phyloP scores from a whole-genome alignment of 1,284 basidiomycete genomes.

The Austropuccinia psidii region DNA sequence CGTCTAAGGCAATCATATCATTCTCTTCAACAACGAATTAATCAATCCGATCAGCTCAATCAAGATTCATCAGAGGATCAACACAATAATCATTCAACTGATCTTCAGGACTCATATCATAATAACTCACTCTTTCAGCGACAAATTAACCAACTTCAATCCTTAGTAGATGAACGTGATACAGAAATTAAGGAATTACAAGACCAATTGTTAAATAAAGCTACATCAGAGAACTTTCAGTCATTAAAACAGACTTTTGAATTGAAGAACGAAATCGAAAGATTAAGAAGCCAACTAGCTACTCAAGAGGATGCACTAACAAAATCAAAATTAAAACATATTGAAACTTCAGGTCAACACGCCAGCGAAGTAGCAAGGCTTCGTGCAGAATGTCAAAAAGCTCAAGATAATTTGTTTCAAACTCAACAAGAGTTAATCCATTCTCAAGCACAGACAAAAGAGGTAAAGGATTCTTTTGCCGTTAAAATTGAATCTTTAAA shows the following conservation, averaged over 20 bases:
- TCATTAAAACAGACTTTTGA: conserved; percentile 48
- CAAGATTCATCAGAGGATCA: background rate
- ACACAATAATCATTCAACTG: background rate
- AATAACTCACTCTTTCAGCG: conserved; percentile 10
- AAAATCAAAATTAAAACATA: background rate
- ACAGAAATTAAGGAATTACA: conserved; percentile 31
- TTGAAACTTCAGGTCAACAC: conserved; percentile 8
- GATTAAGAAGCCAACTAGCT: conserved; percentile 51
- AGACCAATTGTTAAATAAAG: conserved; percentile 48
- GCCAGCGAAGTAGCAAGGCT: conserved; percentile 38
- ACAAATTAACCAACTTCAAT: conserved; percentile 9
- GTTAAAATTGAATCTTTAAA: conserved; percentile 15
- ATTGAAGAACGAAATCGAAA: conserved; percentile 48
- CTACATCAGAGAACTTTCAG: conserved; percentile 50
- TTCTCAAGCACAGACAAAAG: background rate
- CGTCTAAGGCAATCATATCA: conserved; percentile 60
- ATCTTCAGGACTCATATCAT: background rate
- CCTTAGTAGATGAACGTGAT: conserved; percentile 25
- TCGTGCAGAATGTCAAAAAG: conserved; percentile 46
- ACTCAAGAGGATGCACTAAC: conserved; percentile 45
- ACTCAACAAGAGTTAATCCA: conserved; percentile 46
- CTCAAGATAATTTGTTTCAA: conserved; percentile 39
- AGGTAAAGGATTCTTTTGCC: background rate
- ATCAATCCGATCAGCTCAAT: background rate
- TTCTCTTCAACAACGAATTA: conserved; percentile 56